Percentiles rank a stretch among this genome's conserved stretches.
Conservation (phyloP, 2,329 filamentous ascomycete genomes). For the Fusarium siculi region DNA sequence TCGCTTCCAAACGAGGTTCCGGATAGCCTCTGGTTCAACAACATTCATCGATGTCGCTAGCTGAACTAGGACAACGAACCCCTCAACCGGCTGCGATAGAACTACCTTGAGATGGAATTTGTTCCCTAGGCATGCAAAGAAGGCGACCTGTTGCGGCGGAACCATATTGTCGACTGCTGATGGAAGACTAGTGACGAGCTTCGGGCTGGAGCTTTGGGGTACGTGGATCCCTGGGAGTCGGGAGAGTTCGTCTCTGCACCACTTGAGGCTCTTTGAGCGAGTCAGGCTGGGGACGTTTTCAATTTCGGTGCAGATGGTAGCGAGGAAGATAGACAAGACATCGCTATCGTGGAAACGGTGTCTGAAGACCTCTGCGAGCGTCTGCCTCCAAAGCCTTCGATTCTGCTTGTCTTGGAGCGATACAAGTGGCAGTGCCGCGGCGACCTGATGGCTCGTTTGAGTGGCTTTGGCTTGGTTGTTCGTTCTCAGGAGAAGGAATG, state of each 20-base stretch:
- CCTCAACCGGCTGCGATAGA: not conserved
- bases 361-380: not conserved
- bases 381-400: not conserved
- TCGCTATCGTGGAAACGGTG: not conserved
- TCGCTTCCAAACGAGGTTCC: not conserved
- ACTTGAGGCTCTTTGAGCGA: not conserved
- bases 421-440: not conserved
- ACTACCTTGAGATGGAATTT: not conserved
- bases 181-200: not conserved
- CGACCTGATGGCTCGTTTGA: not conserved
- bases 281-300: not conserved
- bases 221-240: not conserved
- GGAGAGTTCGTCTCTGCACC: not conserved
- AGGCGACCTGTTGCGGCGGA: not conserved
- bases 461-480: accelerated
- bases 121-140: not conserved
- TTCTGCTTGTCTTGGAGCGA: not conserved
- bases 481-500: not conserved
- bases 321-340: not conserved
- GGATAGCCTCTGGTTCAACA: not conserved
- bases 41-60: not conserved
- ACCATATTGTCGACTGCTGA: not conserved
- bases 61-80: not conserved
- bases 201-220: not conserved
- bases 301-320: not conserved